A percentile compares a stretch with the other conserved stretches of the same genome.
Conservation (phyloP, 2,329 filamentous ascomycete genomes). For the Chaetomium sp. region DNA sequence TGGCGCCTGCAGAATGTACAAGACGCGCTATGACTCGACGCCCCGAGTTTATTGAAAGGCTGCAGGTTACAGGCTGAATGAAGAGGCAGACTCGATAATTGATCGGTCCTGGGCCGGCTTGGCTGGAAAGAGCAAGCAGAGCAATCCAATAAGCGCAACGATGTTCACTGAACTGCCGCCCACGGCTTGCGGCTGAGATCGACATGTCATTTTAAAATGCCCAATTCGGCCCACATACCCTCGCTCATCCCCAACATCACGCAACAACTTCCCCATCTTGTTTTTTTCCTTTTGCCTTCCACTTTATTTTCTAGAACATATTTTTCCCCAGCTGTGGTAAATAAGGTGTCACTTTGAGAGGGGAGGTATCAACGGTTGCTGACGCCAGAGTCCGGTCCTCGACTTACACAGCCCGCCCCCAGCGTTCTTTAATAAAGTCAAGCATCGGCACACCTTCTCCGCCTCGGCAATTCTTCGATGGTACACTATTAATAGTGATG, state of each 20-base stretch:
- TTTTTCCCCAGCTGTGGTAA: background rate
- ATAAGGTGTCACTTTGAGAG: background rate
- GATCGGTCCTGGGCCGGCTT: too few species aligned
- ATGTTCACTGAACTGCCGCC: background rate
- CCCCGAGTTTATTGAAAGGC: background rate
- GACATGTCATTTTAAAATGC: constrained; percentile 19
- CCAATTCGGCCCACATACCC: constrained; percentile 13
- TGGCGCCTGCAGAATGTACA: constrained; percentile 1
- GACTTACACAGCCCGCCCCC: constrained; percentile 21
- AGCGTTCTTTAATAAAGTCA: constrained; percentile 21
- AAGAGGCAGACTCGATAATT: too few species aligned
- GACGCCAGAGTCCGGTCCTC: background rate
- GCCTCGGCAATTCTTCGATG: constrained; percentile 17
- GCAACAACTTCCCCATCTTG: background rate
- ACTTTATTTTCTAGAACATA: background rate
- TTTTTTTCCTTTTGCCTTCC: background rate
- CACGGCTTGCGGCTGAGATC: constrained; percentile 15
- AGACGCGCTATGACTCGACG: background rate
- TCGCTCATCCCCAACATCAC: background rate
- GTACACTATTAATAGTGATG: constrained; percentile 12
- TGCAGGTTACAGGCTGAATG: constrained; percentile 2
- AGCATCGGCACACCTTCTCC: constrained; percentile 19
- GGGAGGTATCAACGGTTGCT: background rate
- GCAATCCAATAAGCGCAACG: background rate
- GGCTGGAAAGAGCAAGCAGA: constrained; percentile 8